Percentiles rank a stretch among this genome's conserved stretches.
These are phyloP conservation scores for Apostasia ramifera DNA, from an alignment of 106 monocot genomes.

Conservation along the genomic window DNA sequence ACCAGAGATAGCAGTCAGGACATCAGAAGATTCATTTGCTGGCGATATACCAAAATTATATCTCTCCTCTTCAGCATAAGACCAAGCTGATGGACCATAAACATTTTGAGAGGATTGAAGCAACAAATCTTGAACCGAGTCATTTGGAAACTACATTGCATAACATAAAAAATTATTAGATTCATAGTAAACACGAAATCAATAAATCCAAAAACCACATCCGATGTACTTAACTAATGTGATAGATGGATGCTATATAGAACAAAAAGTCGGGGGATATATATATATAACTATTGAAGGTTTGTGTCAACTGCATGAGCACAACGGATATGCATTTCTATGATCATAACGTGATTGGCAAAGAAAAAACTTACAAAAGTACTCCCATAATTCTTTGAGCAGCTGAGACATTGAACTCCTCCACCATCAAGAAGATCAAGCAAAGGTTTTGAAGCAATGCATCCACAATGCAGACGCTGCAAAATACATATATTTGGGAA, in stretches of 20 bases:
- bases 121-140: constrained; percentile 1
- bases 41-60: constrained; percentile 9
- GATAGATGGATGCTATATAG: too few relatives aligned
- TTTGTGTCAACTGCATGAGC: too few relatives aligned
- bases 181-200: neutral
- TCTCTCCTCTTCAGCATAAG: constrained; percentile 16
- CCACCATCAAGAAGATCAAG: constrained; percentile 82
- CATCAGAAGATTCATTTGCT: constrained; percentile 12
- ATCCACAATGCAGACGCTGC: constrained; percentile 95
- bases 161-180: neutral
- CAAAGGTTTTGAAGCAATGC: constrained; percentile 70
- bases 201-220: neutral
- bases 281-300: too few relatives aligned
- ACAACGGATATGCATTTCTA: too few relatives aligned
- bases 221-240: too few relatives aligned
- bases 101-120: constrained; percentile 18
- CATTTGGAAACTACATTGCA: neutral
- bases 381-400: constrained; percentile 52
- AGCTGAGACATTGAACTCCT: constrained; percentile 75
- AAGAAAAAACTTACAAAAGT: constrained; percentile 44
- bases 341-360: too few relatives aligned
- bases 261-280: too few relatives aligned
- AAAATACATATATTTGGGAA: neutral
- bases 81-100: constrained; percentile 16
- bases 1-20: constrained; percentile 10